These are phyloP conservation scores for Calonectria pseudoreteaudii DNA, from an alignment of 2,329 filamentous ascomycete genomes.

Conservation along the genomic window DNA sequence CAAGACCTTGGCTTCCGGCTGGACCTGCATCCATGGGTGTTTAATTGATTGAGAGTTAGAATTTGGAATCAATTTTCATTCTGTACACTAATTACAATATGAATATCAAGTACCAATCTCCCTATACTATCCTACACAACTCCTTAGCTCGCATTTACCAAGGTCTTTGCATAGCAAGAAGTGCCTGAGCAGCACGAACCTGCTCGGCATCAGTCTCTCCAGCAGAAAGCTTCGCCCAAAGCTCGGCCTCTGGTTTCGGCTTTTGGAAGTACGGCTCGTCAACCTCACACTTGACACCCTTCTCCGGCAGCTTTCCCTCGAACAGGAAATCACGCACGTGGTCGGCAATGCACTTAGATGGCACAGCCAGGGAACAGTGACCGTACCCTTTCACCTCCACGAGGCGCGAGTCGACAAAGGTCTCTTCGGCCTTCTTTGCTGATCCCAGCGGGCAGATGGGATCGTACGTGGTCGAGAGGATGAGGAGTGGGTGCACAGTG, in stretches of 20 bases:
- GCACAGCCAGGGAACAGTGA: constrained; percentile 53
- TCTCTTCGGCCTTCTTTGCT: constrained; percentile 49
- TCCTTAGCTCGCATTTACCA: background rate
- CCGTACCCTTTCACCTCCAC: constrained; percentile 57
- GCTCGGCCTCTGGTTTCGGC: constrained; percentile 30
- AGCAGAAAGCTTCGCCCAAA: constrained; percentile 3
- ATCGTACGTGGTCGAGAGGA: constrained; percentile 48
- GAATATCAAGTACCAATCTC: background rate
- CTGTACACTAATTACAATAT: background rate
- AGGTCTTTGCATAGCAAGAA: background rate
- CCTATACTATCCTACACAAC: background rate
- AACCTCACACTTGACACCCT: constrained; percentile 51
- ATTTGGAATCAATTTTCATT: background rate
- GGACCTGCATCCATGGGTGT: too few species aligned
- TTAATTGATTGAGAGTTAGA: too few species aligned
- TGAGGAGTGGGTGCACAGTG: constrained; percentile 46
- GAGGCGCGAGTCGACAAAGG: constrained; percentile 52
- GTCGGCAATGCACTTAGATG: constrained; percentile 51
- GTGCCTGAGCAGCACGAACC: constrained; percentile 24
- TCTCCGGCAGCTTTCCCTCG: constrained; percentile 53
- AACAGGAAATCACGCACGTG: constrained; percentile 53
- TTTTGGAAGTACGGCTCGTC: constrained; percentile 54
- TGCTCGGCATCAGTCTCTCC: constrained; percentile 17
- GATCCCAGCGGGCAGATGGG: constrained; percentile 65
- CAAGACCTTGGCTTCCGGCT: too few species aligned